Evolutionary conservation across 495 filamentous ascomycete genomes (phyloP).

Genomic region (Talaromyces adpressus): DNA sequence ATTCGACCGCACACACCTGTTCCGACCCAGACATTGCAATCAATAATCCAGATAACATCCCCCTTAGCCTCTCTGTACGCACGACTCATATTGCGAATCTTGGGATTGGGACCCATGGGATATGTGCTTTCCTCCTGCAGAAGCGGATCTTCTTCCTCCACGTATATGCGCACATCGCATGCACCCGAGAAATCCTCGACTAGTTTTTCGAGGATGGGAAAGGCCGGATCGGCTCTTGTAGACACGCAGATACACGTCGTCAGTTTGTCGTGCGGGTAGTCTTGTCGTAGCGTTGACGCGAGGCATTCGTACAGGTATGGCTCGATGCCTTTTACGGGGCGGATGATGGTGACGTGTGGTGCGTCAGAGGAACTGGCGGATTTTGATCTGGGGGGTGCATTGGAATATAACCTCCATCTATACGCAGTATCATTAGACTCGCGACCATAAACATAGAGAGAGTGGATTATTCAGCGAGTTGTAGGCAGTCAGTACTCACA

Average conservation of each 20-base stretch:
- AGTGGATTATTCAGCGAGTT: not conserved
- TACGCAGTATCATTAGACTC: slow-evolving; percentile 6
- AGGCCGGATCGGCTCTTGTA: slow-evolving; percentile 69
- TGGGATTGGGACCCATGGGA: slow-evolving; percentile 88
- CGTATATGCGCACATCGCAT: slow-evolving; percentile 63
- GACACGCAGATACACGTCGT: slow-evolving; percentile 81
- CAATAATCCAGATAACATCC: slow-evolving; percentile 89
- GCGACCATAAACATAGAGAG: not conserved
- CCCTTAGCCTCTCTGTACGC: slow-evolving; percentile 91
- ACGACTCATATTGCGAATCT: slow-evolving; percentile 94
- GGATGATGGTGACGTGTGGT: slow-evolving; percentile 50
- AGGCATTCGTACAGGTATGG: slow-evolving; percentile 87
- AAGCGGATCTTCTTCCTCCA: slow-evolving; percentile 85
- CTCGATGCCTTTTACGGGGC: slow-evolving; percentile 90
- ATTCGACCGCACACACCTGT: slow-evolving; percentile 73
- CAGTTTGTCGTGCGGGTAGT: slow-evolving; percentile 69
- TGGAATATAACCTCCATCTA: slow-evolving; percentile 41
- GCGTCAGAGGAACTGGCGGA: slow-evolving; percentile 9
- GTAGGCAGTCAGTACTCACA: slow-evolving; percentile 42
- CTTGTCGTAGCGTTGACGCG: slow-evolving; percentile 78
- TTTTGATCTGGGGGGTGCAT: slow-evolving; percentile 20
- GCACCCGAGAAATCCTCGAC: slow-evolving; percentile 59
- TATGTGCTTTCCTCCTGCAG: slow-evolving; percentile 46
- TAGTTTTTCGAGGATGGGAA: slow-evolving; percentile 63
- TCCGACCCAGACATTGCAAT: slow-evolving; percentile 94